Conservation (phyloP, 1,284 basidiomycete genomes). For the Austroboletus niveus region DNA sequence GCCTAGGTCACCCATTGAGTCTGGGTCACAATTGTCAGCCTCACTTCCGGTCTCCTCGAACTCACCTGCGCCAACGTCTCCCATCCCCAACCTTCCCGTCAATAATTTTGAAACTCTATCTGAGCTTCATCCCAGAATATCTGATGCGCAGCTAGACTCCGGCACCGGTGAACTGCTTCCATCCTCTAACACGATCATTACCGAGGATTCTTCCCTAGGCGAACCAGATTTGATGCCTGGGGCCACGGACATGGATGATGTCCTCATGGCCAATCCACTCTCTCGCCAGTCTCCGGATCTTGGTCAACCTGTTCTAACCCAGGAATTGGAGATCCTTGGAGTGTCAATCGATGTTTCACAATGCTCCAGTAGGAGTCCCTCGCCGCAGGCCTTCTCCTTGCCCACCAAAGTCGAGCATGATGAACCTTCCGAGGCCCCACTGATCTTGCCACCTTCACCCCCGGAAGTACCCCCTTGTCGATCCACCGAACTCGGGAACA, state of each 20-base stretch:
- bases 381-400: constrained; percentile 6
- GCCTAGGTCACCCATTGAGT: background rate
- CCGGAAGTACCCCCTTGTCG: constrained; percentile 1
- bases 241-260: background rate
- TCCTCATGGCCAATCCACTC: background rate
- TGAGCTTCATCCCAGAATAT: background rate
- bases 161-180: background rate
- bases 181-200: constrained; percentile 1
- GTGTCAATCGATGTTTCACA: constrained; percentile 1
- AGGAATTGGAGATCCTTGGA: constrained; percentile 1
- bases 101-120: constrained; percentile 4
- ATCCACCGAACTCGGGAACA: constrained; percentile 4
- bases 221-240: background rate
- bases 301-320: background rate
- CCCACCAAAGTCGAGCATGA: constrained; percentile 3
- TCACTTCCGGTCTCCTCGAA: background rate
- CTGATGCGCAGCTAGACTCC: background rate
- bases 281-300: constrained; percentile 2
- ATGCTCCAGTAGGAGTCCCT: constrained; percentile 7
- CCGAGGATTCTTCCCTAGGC: background rate
- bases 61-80: constrained; percentile 1
- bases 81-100: constrained; percentile 6
- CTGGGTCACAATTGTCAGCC: background rate
- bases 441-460: background rate
- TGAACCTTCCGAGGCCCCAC: background rate